A percentile compares a stretch with the other conserved stretches of the same genome.
These are phyloP conservation scores for Pythium chondricola DNA, from an alignment of 352 stramenopile species.

Conservation along the genomic window DNA sequence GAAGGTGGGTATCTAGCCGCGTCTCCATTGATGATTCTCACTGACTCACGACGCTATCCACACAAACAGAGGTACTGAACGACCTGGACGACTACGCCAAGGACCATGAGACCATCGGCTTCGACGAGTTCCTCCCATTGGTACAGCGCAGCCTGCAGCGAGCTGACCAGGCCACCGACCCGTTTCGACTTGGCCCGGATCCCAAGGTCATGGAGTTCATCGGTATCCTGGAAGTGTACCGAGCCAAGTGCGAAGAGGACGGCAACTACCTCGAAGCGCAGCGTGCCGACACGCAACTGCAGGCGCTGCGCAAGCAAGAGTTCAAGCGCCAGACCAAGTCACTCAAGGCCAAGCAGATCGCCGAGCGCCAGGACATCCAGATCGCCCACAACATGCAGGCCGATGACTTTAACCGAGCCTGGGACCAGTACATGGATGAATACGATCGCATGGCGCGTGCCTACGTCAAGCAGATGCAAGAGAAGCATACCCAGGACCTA, in stretches of 20 bases:
- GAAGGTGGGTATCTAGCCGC: conserved; percentile 61
- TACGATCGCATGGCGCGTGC: conserved; percentile 93
- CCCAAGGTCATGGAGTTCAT: conserved; percentile 93
- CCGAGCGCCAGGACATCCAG: conserved; percentile 92
- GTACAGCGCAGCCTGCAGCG: conserved; percentile 38
- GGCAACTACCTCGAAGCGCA: conserved; percentile 93
- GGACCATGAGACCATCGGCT: conserved; percentile 46
- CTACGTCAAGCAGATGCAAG: conserved; percentile 93
- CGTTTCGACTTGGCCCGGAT: conserved; percentile 60
- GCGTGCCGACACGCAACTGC: conserved; percentile 82
- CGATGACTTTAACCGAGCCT: conserved; percentile 90
- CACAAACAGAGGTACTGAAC: conserved; percentile 47
- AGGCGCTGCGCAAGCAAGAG: conserved; percentile 86
- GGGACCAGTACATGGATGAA: conserved; percentile 94
- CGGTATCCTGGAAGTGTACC: conserved; percentile 91
- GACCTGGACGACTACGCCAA: conserved; percentile 55
- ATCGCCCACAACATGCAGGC: conserved; percentile 95
- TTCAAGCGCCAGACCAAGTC: conserved; percentile 90
- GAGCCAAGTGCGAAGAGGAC: conserved; percentile 91
- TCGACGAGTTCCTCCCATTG: conserved; percentile 61
- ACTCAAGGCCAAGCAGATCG: conserved; percentile 86
- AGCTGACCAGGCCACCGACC: conserved; percentile 36
- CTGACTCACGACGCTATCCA: background rate
- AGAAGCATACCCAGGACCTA: conserved; percentile 85
- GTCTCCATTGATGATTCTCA: background rate